These are phyloP conservation scores for Ogataea nitratoaversa DNA, from an alignment of 805 yeast genomes.

Conservation along the genomic window DNA sequence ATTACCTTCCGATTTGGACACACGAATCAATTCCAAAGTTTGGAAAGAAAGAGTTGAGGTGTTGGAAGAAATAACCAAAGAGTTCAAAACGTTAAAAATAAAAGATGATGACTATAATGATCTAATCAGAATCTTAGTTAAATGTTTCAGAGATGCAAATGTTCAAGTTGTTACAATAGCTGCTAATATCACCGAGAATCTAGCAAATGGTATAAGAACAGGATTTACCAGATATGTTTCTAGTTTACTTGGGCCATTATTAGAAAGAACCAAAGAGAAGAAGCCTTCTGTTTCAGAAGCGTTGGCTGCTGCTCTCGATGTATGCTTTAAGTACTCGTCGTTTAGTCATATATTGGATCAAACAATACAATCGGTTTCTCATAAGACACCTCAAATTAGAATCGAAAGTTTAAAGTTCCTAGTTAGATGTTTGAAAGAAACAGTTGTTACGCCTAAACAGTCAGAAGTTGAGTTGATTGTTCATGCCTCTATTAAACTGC, in stretches of 20 bases:
- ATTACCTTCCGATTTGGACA: constrained; percentile 59
- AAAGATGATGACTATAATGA: constrained; percentile 58
- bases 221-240: constrained; percentile 52
- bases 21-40: constrained; percentile 53
- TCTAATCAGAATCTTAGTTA: constrained; percentile 59
- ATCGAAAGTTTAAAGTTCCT: constrained; percentile 66
- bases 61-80: constrained; percentile 55
- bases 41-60: constrained; percentile 95
- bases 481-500: constrained; percentile 53
- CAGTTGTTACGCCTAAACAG: constrained; percentile 44
- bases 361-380: constrained; percentile 53
- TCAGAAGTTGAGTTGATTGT: constrained; percentile 56
- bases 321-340: constrained; percentile 50
- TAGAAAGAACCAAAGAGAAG: constrained; percentile 87
- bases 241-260: constrained; percentile 52
- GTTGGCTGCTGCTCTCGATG: constrained; percentile 59
- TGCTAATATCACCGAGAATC: constrained; percentile 54
- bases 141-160: constrained; percentile 82
- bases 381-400: constrained; percentile 81
- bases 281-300: constrained; percentile 75
- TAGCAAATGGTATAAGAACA: constrained; percentile 63
- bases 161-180: constrained; percentile 80
- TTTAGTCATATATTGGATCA: constrained; percentile 57
- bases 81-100: constrained; percentile 52
- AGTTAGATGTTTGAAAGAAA: constrained; percentile 54